phyloP scores from a whole-genome alignment of 768 basidiomycete species.

The Suillus subluteus region DNA sequence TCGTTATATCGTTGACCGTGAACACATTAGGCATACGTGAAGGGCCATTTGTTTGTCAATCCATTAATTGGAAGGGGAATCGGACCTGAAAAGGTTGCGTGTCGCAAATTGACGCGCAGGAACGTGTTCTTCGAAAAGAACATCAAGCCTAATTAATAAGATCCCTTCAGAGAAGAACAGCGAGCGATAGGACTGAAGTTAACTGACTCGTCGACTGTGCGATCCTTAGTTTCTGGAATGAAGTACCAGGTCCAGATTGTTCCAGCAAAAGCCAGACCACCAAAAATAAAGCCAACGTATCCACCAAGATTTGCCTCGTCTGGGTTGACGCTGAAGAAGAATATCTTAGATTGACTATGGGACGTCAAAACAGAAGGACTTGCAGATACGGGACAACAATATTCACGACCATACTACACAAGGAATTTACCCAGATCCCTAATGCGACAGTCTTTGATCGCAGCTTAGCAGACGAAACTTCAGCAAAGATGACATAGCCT shows the following conservation, averaged over 20 bases:
- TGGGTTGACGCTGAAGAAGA: slow-evolving; percentile 27
- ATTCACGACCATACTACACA: slow-evolving; percentile 29
- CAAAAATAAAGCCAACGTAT: slow-evolving; percentile 34
- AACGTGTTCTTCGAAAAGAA: slow-evolving; percentile 34
- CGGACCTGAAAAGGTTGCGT: slow-evolving; percentile 20
- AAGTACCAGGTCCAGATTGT: slow-evolving; percentile 31
- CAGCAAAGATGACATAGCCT: slow-evolving; percentile 32
- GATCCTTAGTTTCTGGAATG: slow-evolving; percentile 30
- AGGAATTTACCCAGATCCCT: slow-evolving; percentile 28
- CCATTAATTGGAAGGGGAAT: background rate
- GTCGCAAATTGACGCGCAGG: slow-evolving; percentile 30
- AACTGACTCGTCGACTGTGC: slow-evolving; percentile 35
- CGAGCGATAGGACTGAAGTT: background rate
- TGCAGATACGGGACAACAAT: slow-evolving; percentile 33
- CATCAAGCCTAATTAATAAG: slow-evolving; percentile 26
- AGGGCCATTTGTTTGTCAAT: background rate
- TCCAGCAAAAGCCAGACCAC: slow-evolving; percentile 25
- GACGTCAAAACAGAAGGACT: slow-evolving; percentile 3
- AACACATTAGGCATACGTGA: background rate
- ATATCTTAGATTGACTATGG: background rate
- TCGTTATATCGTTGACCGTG: background rate
- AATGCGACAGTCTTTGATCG: slow-evolving; percentile 35
- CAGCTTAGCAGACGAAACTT: slow-evolving; percentile 33
- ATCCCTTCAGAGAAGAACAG: background rate
- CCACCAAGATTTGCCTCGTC: slow-evolving; percentile 30